phyloP scores from a whole-genome alignment of 1,284 basidiomycete species.

The Papiliotrema flavescens region DNA sequence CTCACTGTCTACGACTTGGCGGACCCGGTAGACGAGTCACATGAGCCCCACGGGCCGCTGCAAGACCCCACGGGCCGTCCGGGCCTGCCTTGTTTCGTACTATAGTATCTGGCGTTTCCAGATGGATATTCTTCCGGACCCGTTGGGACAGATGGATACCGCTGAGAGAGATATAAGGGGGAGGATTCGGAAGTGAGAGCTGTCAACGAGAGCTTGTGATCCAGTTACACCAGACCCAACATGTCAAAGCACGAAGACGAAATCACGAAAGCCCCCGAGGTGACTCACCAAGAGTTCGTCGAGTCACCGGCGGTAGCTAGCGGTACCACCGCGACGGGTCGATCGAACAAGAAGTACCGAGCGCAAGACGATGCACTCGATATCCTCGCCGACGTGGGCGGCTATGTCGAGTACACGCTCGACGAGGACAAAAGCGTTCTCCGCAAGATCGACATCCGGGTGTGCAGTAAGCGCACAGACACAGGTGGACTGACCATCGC shows the following conservation, averaged over 20 bases:
- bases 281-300: not conserved
- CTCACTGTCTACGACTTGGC: too few relatives aligned
- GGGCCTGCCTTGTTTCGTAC: too few relatives aligned
- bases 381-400: constrained; percentile 30
- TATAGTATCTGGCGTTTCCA: too few relatives aligned
- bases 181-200: too few relatives aligned
- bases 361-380: constrained; percentile 31
- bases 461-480: constrained; percentile 13
- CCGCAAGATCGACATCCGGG: constrained; percentile 29
- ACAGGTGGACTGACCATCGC: too few relatives aligned
- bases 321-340: not conserved
- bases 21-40: too few relatives aligned
- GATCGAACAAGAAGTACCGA: not conserved
- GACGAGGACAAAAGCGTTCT: constrained; percentile 34
- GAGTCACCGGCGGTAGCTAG: not conserved
- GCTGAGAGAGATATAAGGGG: too few relatives aligned
- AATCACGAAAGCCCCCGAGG: not conserved
- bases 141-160: too few relatives aligned
- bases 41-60: too few relatives aligned
- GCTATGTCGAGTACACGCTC: constrained; percentile 29
- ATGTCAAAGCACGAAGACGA: not conserved
- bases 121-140: too few relatives aligned
- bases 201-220: too few relatives aligned
- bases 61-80: too few relatives aligned
- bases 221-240: not conserved